A percentile compares a stretch with the other conserved stretches of the same genome.
phyloP scores from a whole-genome alignment of 2,329 filamentous ascomycete genomes.

The Helotiales sp. region DNA sequence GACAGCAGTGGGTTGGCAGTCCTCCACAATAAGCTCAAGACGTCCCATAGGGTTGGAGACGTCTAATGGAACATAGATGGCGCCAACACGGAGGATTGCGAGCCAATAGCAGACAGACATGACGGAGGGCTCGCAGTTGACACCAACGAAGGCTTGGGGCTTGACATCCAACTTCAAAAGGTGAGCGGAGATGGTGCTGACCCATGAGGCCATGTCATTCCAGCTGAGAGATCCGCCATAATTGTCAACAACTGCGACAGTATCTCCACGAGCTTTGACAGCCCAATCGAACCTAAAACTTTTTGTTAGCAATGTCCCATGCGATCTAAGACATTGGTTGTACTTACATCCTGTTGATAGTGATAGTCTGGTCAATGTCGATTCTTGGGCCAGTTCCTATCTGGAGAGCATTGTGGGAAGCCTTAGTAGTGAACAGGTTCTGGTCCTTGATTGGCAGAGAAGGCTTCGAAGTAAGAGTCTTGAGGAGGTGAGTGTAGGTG shows the following conservation, averaged over 20 bases:
- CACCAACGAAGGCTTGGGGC: background rate
- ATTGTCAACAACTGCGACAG: constrained; percentile 13
- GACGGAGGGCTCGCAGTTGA: constrained; percentile 12
- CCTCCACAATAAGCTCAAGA: constrained; percentile 29
- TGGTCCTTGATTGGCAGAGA: constrained; percentile 14
- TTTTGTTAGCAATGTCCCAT: too few relatives aligned
- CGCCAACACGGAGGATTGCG: constrained; percentile 35
- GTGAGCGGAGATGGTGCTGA: constrained; percentile 1
- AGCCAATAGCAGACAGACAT: constrained; percentile 36
- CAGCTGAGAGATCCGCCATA: constrained; percentile 4
- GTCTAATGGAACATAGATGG: constrained; percentile 38
- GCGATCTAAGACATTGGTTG: too few relatives aligned
- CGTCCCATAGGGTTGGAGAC: constrained; percentile 28
- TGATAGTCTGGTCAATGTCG: constrained; percentile 12
- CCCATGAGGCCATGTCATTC: background rate
- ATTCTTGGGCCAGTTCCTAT: constrained; percentile 11
- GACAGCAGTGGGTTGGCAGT: constrained; percentile 34
- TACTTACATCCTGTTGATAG: constrained; percentile 15
- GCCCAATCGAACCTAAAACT: constrained; percentile 16
- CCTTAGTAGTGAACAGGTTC: constrained; percentile 8
- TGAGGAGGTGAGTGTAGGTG: constrained; percentile 14
- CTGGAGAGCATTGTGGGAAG: constrained; percentile 5
- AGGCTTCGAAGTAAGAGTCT: constrained; percentile 14
- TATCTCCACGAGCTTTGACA: constrained; percentile 10
- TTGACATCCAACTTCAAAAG: background rate